Evolutionary conservation across 768 basidiomycete genomes (phyloP).

Genomic region (Tulasnella sp.): DNA sequence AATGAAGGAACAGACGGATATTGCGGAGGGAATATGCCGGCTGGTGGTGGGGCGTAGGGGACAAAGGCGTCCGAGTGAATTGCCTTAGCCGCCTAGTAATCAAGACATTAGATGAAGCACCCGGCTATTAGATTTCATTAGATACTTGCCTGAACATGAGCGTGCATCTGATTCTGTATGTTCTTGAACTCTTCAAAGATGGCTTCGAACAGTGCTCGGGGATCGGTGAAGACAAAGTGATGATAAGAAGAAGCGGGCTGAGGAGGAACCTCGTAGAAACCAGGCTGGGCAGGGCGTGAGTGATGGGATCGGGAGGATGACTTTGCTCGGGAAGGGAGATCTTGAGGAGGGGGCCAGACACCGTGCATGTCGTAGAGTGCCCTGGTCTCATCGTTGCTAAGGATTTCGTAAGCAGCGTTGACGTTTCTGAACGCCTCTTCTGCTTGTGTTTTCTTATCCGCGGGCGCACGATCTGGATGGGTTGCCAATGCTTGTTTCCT

Average conservation of each 20-base stretch:
- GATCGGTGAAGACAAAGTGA: slow-evolving; percentile 14
- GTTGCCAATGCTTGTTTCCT: slow-evolving; percentile 14
- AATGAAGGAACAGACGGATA: too few relatives aligned
- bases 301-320: not conserved
- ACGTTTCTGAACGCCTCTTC: slow-evolving; percentile 17
- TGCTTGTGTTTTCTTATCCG: slow-evolving; percentile 13
- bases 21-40: too few relatives aligned
- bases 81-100: too few relatives aligned
- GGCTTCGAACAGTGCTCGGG: slow-evolving; percentile 12
- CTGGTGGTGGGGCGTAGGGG: too few relatives aligned
- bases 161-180: not conserved
- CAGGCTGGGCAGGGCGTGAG: not conserved
- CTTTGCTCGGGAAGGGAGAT: not conserved
- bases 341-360: slow-evolving; percentile 7
- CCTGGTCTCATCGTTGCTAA: slow-evolving; percentile 8
- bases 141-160: too few relatives aligned
- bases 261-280: not conserved
- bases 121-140: too few relatives aligned
- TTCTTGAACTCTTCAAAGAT: slow-evolving; percentile 8
- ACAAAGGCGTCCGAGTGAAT: too few relatives aligned
- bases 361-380: slow-evolving; percentile 16
- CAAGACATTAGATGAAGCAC: too few relatives aligned
- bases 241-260: too few relatives aligned
- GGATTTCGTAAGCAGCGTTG: slow-evolving; percentile 16
- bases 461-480: slow-evolving; percentile 17